phyloP scores from a whole-genome alignment of 371 early-diverging fungal genomes.

The Blakeslea trispora region DNA sequence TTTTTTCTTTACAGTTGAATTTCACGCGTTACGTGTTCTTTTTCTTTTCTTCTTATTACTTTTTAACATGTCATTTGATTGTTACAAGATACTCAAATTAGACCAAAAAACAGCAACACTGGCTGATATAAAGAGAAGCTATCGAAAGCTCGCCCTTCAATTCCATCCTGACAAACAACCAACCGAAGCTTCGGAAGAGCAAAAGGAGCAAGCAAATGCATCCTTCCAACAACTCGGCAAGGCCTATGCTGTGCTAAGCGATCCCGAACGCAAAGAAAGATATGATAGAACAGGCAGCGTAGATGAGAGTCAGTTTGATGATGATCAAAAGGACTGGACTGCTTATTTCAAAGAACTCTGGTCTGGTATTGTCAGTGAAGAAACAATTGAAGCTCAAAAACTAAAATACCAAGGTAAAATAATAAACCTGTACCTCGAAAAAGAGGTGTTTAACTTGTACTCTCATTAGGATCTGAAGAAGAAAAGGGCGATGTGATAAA shows the following conservation, averaged over 20 bases:
- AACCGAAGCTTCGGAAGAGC: constrained; percentile 57
- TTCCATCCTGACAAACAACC: constrained; percentile 85
- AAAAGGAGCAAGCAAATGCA: constrained; percentile 71
- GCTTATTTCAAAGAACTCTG: constrained; percentile 85
- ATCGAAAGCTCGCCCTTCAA: constrained; percentile 78
- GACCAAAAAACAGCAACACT: constrained; percentile 55
- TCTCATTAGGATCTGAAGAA: constrained; percentile 79
- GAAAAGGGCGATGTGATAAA: constrained; percentile 76
- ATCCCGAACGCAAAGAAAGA: constrained; percentile 65
- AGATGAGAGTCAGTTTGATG: constrained; percentile 35
- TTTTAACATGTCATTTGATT: constrained; percentile 12
- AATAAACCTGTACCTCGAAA: no score
- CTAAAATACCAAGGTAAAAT: constrained; percentile 64
- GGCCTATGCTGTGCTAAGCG: constrained; percentile 86
- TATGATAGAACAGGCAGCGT: constrained; percentile 75
- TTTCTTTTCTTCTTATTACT: neutral
- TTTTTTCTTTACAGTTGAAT: neutral
- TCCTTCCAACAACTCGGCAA: constrained; percentile 81
- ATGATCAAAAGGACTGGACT: constrained; percentile 73
- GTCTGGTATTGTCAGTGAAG: constrained; percentile 74
- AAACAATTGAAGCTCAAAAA: constrained; percentile 74
- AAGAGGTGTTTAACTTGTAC: no score
- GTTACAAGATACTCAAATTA: constrained; percentile 73
- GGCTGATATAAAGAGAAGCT: constrained; percentile 83
- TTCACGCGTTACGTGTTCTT: neutral